Evolutionary conservation across 257 asterid species (phyloP), one percentile per base, ranked within the genome.

Genomic region (Nicotiana knightiana): DNA sequence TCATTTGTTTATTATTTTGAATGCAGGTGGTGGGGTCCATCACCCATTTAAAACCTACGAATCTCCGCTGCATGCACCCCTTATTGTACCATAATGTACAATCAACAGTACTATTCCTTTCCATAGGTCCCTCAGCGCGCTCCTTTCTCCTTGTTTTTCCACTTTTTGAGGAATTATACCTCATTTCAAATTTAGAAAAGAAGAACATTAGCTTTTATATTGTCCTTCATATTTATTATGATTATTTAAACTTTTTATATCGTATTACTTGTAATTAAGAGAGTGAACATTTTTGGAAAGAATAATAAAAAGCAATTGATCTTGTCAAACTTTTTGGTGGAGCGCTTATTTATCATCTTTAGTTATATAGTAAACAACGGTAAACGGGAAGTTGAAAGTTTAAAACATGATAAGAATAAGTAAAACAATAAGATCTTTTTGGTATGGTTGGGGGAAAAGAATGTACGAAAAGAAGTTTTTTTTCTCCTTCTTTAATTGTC

Each of bases 1-100:
- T 6, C 1, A 54, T 37, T 59, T n/a, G 1, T 57, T 59, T 53
- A 39, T 70, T 70, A 5, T 70, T 11, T 9, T 1, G 43, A 67
- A 54, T 26, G 78, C 26, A 18, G 24, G 37, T 73, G 79, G 62
- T 73, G 79, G 62, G 79, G 79, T 73, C 62, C 43, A 1, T 57
- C 7, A 0, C 15, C 79, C 13, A 73, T 12, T 46, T 46, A 71
- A 67, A 71, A 21, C 21, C 6, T 24, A 48, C 62, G 79, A 48
- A 63, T 82, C 85, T 76, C 81, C 66, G 77, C 67, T 76, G 82
- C 85, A 76, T 82, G 82, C 82, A 76, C 77, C 46, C 6, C 75
- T 58, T 71, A 39, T 71, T 59, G 67, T 67, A 81, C 77, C 66
- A 51, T 43, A 59, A 79, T 39, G 84, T 81, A 67, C 76, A 37